These are phyloP conservation scores for Boletus tylopilopsis DNA, from an alignment of 768 basidiomycete genomes.

Conservation along the genomic window DNA sequence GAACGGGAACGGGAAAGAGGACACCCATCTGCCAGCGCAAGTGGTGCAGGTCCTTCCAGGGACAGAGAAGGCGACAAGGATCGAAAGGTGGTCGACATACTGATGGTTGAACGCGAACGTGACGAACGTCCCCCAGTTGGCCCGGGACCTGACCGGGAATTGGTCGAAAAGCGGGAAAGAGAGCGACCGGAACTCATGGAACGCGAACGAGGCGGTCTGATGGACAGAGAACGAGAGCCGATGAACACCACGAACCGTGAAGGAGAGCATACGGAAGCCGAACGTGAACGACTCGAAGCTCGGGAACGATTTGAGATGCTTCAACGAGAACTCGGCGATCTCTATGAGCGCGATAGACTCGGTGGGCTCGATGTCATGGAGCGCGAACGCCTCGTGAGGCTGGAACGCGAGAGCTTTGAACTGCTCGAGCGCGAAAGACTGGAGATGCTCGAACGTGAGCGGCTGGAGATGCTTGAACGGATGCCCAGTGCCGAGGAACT, in stretches of 20 bases:
- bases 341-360: slow-evolving; percentile 29
- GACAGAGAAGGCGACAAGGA: slow-evolving; percentile 26
- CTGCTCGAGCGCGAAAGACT: slow-evolving; percentile 28
- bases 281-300: slow-evolving; percentile 26
- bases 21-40: slow-evolving; percentile 13
- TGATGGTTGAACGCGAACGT: slow-evolving; percentile 17
- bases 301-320: slow-evolving; percentile 29
- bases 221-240: slow-evolving; percentile 19
- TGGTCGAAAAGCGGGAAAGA: slow-evolving; percentile 24
- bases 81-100: slow-evolving; percentile 14
- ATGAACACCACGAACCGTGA: slow-evolving; percentile 15
- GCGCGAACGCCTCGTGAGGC: slow-evolving; percentile 25
- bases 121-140: slow-evolving; percentile 20
- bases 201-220: slow-evolving; percentile 14
- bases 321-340: slow-evolving; percentile 32
- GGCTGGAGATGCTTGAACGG: slow-evolving; percentile 30
- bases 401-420: slow-evolving; percentile 31
- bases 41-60: slow-evolving; percentile 10
- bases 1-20: slow-evolving; percentile 31
- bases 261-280: slow-evolving; percentile 19
- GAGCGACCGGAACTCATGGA: slow-evolving; percentile 25
- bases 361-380: slow-evolving; percentile 27
- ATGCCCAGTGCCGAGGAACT: slow-evolving; percentile 33
- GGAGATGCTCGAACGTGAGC: slow-evolving; percentile 30
- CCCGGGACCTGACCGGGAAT: slow-evolving; percentile 20